Percentiles rank a stretch among this genome's conserved stretches.
Evolutionary conservation across 192 early-diverging fungal species (phyloP).

Genomic region (Entomortierella beljakovae): DNA sequence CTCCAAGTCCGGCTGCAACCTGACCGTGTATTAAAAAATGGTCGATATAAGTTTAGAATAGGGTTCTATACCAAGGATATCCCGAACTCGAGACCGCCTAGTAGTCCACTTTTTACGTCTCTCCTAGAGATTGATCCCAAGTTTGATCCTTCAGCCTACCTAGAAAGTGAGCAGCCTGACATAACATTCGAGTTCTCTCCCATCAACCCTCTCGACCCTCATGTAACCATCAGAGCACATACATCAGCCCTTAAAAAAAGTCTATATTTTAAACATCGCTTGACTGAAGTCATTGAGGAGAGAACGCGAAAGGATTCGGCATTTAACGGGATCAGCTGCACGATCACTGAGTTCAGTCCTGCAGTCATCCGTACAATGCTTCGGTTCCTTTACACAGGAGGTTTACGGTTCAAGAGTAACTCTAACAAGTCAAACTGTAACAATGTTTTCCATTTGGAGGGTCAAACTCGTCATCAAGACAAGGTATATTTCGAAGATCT

Average conservation of each 20-base stretch:
- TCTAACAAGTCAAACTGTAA: background rate
- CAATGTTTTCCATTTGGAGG: background rate
- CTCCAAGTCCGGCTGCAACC: conserved; percentile 23
- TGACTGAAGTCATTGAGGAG: conserved; percentile 6
- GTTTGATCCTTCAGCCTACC: conserved; percentile 11
- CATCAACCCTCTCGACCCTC: background rate
- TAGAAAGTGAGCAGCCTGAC: conserved; percentile 1
- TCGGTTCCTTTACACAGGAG: conserved; percentile 28
- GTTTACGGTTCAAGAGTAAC: background rate
- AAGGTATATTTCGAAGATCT: conserved; percentile 30
- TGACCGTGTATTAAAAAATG: conserved; percentile 14
- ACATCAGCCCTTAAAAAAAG: conserved; percentile 14
- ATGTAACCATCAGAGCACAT: conserved; percentile 20
- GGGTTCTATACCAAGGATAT: conserved; percentile 32
- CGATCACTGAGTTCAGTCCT: conserved; percentile 28
- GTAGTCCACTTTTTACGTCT: conserved; percentile 7
- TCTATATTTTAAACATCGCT: conserved; percentile 12
- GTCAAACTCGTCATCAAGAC: background rate
- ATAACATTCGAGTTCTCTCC: conserved; percentile 29
- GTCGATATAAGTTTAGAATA: conserved; percentile 32
- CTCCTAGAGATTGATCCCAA: conserved; percentile 30
- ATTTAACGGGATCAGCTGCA: conserved; percentile 5
- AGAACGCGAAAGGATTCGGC: background rate
- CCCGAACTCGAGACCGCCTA: background rate
- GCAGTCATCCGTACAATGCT: conserved; percentile 38